Conservation (phyloP, 1,284 basidiomycete genomes). For the Ceratorhiza oryzae-sativae region DNA sequence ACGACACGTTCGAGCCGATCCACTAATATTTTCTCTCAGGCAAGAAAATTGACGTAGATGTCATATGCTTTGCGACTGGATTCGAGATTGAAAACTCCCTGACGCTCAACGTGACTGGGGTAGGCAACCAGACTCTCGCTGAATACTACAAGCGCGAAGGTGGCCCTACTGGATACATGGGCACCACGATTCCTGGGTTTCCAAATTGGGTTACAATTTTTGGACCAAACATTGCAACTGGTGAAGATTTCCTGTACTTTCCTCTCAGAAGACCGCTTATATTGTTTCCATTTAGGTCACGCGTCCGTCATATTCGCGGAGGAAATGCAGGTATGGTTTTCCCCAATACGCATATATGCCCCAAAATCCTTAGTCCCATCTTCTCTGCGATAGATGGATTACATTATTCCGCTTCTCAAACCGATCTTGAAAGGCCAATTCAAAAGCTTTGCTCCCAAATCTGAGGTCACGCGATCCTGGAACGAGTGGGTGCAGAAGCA, state of each 20-base stretch:
- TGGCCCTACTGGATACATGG: constrained; percentile 59
- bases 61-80: constrained; percentile 40
- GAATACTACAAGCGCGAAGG: constrained; percentile 57
- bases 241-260: neutral
- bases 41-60: constrained; percentile 35
- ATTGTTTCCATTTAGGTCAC: constrained; percentile 8
- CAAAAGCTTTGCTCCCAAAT: constrained; percentile 19
- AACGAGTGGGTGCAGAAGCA: constrained; percentile 11
- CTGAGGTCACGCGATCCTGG: neutral
- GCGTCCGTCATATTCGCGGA: constrained; percentile 22
- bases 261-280: neutral
- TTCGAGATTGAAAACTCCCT: constrained; percentile 39
- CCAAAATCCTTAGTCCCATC: neutral
- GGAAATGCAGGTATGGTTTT: constrained; percentile 23
- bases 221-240: constrained; percentile 48
- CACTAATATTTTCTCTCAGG: neutral
- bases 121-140: constrained; percentile 50
- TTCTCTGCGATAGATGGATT: constrained; percentile 13
- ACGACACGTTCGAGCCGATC: neutral
- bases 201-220: constrained; percentile 60
- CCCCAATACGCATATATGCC: neutral
- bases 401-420: constrained; percentile 13
- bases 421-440: constrained; percentile 14
- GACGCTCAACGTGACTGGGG: neutral
- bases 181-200: constrained; percentile 58